Evolutionary conservation across 352 stramenopile genomes (phyloP), one percentile per base, ranked within the genome.

Genomic region (Phytophthora constricta): DNA sequence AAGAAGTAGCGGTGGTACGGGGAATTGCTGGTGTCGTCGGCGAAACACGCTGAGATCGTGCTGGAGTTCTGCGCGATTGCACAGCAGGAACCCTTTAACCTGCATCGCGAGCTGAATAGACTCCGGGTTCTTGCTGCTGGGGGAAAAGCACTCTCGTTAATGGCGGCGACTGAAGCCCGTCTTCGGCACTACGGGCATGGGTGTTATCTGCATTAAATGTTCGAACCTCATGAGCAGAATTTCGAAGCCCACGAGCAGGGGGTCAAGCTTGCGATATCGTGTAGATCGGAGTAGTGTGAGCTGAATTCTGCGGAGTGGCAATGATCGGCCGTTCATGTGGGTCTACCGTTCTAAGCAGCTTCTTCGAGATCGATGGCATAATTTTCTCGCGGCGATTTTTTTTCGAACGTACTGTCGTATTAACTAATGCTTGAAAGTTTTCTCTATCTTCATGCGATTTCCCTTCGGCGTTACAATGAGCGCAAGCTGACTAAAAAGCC

Each of bases 401-500:
- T 47, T 0, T 14, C 31, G 46, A 42, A 37, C 39, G 13, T 26
- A 57, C 39, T 46, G 49, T 11, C 31, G 49, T n/a, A 57, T 57
- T n/a, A 57, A 46, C 20, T 55, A 11, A 43, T 55, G 48, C 48
- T 55, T 55, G 17, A 19, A 33, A 45, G n/a, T 46, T 23, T 57
- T 61, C 19, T 61, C n/a, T 2, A 28, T 61, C 7, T 20, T 14
- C 47, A 65, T 42, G 10, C 26, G 49, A 39, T 60, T 67, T 3
- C 50, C 39, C 41, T 55, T 59, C 11, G 41, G 34, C 23, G 50
- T 67, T 37, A 64, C 55, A 31, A 74, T 73, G 4, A 59, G 20
- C 5, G 43, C 56, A 13, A 77, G 46, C 22, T 68, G 56, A 27
- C 59, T 77, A 34, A 74, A 77, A 9, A 68, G 42, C 0, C 64